Conservation (phyloP, 306 rosid genomes). For the Glycyrrhiza uralensis region DNA sequence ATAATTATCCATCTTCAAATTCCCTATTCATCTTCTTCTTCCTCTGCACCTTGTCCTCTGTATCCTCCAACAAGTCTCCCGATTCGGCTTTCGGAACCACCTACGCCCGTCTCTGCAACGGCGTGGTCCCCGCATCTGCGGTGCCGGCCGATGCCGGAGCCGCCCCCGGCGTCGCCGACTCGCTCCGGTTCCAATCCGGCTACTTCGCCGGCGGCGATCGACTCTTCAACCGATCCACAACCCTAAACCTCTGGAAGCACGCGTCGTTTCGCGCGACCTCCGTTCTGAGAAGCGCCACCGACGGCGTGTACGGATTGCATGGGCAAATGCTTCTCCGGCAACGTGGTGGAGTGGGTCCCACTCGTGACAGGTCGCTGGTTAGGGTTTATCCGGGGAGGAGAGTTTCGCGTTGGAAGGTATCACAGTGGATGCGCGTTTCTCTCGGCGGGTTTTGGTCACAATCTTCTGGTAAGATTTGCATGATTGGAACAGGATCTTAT, state of each 20-base stretch:
- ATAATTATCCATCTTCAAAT: background rate
- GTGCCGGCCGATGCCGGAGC: background rate
- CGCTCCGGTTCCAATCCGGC: slow-evolving; percentile 35
- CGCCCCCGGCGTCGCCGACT: slow-evolving; percentile 16
- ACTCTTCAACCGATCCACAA: slow-evolving; percentile 35
- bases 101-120: slow-evolving; percentile 51
- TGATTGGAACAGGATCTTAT: slow-evolving; percentile 53
- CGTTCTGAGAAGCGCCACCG: slow-evolving; percentile 23
- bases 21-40: slow-evolving; percentile 17
- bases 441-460: slow-evolving; percentile 64
- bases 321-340: slow-evolving; percentile 38
- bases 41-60: slow-evolving; percentile 8
- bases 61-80: background rate
- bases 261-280: slow-evolving; percentile 22
- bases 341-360: background rate
- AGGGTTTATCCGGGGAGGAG: slow-evolving; percentile 39
- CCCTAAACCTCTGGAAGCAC: background rate
- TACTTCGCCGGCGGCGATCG: slow-evolving; percentile 65
- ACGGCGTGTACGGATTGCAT: slow-evolving; percentile 36
- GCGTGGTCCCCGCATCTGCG: slow-evolving; percentile 43
- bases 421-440: slow-evolving; percentile 23
- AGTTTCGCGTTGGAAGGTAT: slow-evolving; percentile 8
- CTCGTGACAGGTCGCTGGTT: slow-evolving; percentile 30
- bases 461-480: slow-evolving; percentile 66
- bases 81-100: slow-evolving; percentile 9